Conservation (phyloP, 495 filamentous ascomycete genomes). For the Talaromyces nanjingensis region DNA sequence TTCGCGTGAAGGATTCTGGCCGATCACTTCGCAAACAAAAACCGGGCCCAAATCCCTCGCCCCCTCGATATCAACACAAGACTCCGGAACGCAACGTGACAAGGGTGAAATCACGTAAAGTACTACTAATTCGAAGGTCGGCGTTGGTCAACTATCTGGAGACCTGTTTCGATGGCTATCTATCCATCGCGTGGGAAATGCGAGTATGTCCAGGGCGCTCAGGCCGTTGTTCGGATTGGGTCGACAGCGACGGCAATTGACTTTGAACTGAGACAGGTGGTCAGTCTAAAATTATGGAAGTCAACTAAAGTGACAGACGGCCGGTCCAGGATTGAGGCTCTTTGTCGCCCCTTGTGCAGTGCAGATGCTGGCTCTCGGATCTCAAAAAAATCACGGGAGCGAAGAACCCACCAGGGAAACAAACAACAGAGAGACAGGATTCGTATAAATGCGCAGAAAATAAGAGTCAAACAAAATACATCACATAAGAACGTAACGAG, state of each 20-base stretch:
- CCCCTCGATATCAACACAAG: background rate
- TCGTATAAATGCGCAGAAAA: background rate
- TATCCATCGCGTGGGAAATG: background rate
- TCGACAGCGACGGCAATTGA: background rate
- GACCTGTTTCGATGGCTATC: background rate
- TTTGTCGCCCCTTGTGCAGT: background rate
- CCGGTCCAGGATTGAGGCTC: background rate
- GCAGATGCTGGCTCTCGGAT: background rate
- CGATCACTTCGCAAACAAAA: background rate
- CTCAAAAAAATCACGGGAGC: background rate
- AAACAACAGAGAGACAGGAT: background rate
- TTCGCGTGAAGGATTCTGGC: background rate
- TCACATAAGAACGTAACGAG: background rate
- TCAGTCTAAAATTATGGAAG: background rate
- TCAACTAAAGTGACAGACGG: background rate
- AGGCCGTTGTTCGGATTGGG: background rate
- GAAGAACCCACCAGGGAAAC: background rate
- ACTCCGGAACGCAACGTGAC: background rate
- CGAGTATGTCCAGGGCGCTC: background rate
- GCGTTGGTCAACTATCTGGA: conserved; percentile 3
- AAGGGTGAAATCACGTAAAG: background rate
- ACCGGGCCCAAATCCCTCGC: background rate
- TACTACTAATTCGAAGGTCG: background rate
- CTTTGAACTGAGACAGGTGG: background rate
- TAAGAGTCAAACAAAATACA: background rate